Percentiles rank a stretch among this genome's conserved stretches.
Conservation (phyloP, 352 stramenopile species). For the Nothophytophthora sp. region DNA sequence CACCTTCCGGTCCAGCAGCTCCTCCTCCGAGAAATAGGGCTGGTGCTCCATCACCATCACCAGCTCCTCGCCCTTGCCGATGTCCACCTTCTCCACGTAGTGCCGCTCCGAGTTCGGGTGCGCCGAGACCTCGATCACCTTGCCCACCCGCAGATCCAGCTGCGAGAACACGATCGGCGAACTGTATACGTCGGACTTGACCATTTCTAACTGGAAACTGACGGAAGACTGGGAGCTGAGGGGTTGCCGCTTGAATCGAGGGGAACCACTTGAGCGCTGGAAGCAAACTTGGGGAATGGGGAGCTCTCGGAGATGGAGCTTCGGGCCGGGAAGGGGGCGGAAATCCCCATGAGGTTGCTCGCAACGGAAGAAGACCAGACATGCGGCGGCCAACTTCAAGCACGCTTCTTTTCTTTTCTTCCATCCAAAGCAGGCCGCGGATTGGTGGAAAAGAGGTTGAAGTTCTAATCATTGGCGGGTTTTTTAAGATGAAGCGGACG, state of each 20-base stretch:
- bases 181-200: conserved; percentile 79
- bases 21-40: conserved; percentile 75
- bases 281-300: conserved; percentile 59
- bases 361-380: conserved; percentile 20
- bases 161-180: conserved; percentile 73
- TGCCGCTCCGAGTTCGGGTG: conserved; percentile 73
- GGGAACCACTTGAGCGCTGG: conserved; percentile 34
- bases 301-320: neutral
- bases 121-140: conserved; percentile 63
- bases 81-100: conserved; percentile 77
- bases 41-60: conserved; percentile 82
- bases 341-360: too few species aligned
- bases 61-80: conserved; percentile 71
- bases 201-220: conserved; percentile 37
- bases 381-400: conserved; percentile 38
- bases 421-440: conserved; percentile 8
- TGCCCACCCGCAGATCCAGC: conserved; percentile 70
- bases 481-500: too few species aligned
- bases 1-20: conserved; percentile 68
- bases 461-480: too few species aligned
- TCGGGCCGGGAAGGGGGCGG: neutral
- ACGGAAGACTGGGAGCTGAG: conserved; percentile 6
- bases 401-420: conserved; percentile 13
- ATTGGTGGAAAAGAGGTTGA: conserved; percentile 13
- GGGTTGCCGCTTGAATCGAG: conserved; percentile 8